Percentiles rank a stretch among this genome's conserved stretches.
These are phyloP conservation scores for Microsporum ferrugineum DNA, from an alignment of 2,329 filamentous ascomycete genomes.

Conservation along the genomic window DNA sequence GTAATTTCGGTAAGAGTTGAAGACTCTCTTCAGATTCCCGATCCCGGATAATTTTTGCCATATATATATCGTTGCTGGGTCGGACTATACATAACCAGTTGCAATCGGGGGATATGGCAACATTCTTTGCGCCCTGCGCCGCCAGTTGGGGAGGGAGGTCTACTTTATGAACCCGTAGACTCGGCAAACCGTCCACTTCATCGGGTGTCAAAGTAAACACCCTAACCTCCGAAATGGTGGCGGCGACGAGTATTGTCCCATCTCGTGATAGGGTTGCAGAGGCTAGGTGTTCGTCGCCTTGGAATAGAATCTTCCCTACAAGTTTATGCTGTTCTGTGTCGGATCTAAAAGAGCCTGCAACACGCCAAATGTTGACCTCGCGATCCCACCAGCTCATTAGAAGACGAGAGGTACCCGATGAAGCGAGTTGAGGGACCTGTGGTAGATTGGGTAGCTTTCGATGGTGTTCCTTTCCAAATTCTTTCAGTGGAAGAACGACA, in stretches of 20 bases:
- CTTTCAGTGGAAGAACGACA: constrained; percentile 66
- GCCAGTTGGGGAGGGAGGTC: constrained; percentile 49
- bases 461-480: constrained; percentile 68
- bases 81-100: constrained; percentile 43
- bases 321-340: constrained; percentile 37
- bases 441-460: constrained; percentile 73
- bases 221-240: constrained; percentile 64
- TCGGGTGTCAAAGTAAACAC: constrained; percentile 56
- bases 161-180: constrained; percentile 60
- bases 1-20: constrained; percentile 34
- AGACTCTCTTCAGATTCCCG: constrained; percentile 33
- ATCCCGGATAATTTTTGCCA: constrained; percentile 39
- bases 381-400: constrained; percentile 88
- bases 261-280: constrained; percentile 60
- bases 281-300: constrained; percentile 72
- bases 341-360: constrained; percentile 40
- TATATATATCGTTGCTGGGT: constrained; percentile 47
- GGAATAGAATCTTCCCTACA: constrained; percentile 52
- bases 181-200: constrained; percentile 37
- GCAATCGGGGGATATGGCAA: constrained; percentile 42
- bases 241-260: constrained; percentile 62
- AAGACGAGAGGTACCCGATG: constrained; percentile 60
- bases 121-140: constrained; percentile 53
- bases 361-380: constrained; percentile 71
- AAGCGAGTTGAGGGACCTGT: constrained; percentile 61